Base-by-base conservation (phyloP, 2,329 filamentous ascomycete genomes). In the Clathrospora elynae region DNA sequence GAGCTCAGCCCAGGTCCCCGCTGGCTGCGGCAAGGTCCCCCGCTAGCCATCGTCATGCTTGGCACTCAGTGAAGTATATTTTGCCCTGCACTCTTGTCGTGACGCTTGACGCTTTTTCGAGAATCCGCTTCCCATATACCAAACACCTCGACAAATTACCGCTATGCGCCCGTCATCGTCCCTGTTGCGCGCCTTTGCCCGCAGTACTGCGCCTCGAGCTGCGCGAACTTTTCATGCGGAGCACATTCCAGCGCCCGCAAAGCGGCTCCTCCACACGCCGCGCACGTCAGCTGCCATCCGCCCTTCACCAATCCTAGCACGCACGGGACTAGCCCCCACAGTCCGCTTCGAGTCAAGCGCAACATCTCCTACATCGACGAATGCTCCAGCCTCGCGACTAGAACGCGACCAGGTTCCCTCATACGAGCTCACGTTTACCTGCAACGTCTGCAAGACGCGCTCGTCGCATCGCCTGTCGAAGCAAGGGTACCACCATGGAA, bases 401-500 rank as follows among this genome's bases (percentile, higher is more conserved):
- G 64, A 66, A 24, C 66, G 64, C 46, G 54, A 66, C 50, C 66
- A 75, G 42, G 68, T 74, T 23, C 89, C 89, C 1, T 83, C 88
- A 43, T 99, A 97, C 73, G 80, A 90, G 57, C 79, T 99, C 53
- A 88, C 85, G 35, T 96, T 99, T 70, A 99, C 93, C 56, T 99
- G 93, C 79, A 85, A 87, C 46, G 89, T 88, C 20, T 99, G 93
- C 73, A 76, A 79, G 31, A 75, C 81, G 23, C 86, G 91, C 44
- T 95, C 89, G n/a, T 80, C 84, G 9, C 95, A 99, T 73, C 81
- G 81, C 35, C 78, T 99, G 59, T 90, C 89, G 19, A 96, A 97
- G 71, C 93, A 97, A 66, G 93, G 90, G 20, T 99, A 99, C 68
- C 91, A 97, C 71, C 79, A 85, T 51, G 93, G 93, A 23, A 92